Evolutionary conservation across 106 monocot species (phyloP).

Genomic region (Dendrobium huoshanense): DNA sequence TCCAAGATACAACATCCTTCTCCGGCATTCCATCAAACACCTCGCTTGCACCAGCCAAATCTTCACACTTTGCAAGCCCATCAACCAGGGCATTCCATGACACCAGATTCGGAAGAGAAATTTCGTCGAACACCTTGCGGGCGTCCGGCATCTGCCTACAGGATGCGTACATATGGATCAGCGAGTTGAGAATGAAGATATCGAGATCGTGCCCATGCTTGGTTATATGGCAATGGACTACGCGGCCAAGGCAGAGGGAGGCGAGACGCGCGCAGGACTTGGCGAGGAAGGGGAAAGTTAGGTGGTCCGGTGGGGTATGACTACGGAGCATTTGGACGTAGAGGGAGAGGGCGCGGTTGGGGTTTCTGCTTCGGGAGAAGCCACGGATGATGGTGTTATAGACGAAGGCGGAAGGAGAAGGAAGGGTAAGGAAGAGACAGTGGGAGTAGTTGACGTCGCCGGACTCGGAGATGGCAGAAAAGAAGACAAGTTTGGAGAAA

Average conservation of each 20-base stretch:
- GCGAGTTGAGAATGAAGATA: constrained; percentile 40
- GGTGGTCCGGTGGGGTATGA: constrained; percentile 28
- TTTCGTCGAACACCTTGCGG: constrained; percentile 38
- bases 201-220: constrained; percentile 32
- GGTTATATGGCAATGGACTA: constrained; percentile 29
- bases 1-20: constrained; percentile 62
- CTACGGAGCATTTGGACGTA: constrained; percentile 35
- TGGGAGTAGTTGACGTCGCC: constrained; percentile 32
- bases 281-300: constrained; percentile 55
- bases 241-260: constrained; percentile 12
- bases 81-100: constrained; percentile 62
- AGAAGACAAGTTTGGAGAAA: constrained; percentile 47
- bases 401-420: constrained; percentile 30
- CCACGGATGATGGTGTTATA: constrained; percentile 61
- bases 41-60: constrained; percentile 26
- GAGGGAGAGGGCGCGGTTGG: constrained; percentile 31
- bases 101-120: constrained; percentile 34
- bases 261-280: constrained; percentile 54
- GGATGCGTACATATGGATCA: constrained; percentile 60
- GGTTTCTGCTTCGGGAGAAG: constrained; percentile 37
- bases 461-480: constrained; percentile 40
- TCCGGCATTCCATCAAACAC: constrained; percentile 52
- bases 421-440: constrained; percentile 21
- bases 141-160: constrained; percentile 31
- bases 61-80: constrained; percentile 50